Percentiles rank a stretch among this genome's conserved stretches.
These are phyloP conservation scores for Jamesozyma hellenica DNA, from an alignment of 805 yeast genomes.

Conservation along the genomic window DNA sequence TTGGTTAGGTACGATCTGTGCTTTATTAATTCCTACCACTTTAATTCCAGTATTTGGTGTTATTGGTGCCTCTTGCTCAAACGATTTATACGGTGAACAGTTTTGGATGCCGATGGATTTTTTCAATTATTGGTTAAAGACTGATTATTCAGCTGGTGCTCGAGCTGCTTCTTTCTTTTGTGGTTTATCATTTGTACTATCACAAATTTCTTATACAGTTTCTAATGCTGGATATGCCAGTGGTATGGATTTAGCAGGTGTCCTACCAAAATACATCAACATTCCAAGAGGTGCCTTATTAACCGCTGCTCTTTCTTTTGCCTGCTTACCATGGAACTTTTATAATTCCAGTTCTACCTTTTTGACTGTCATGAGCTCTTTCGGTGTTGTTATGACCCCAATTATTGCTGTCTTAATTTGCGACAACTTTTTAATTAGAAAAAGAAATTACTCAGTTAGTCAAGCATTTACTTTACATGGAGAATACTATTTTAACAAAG, in stretches of 20 bases:
- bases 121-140: constrained; percentile 22
- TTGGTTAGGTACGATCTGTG: constrained; percentile 27
- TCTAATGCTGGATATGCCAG: constrained; percentile 34
- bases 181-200: constrained; percentile 29
- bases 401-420: constrained; percentile 32
- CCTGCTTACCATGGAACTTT: constrained; percentile 31
- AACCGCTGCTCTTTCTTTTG: constrained; percentile 28
- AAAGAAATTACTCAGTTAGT: constrained; percentile 28
- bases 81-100: constrained; percentile 26
- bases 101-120: constrained; percentile 32
- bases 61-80: constrained; percentile 34
- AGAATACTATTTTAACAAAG: constrained; percentile 31
- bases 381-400: constrained; percentile 31
- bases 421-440: constrained; percentile 33
- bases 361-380: constrained; percentile 31
- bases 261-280: constrained; percentile 31
- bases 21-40: constrained; percentile 30
- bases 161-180: constrained; percentile 34
- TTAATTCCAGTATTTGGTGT: constrained; percentile 36
- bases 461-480: constrained; percentile 19
- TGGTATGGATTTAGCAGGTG: constrained; percentile 35
- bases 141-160: constrained; percentile 26
- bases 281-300: constrained; percentile 34
- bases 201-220: constrained; percentile 33
- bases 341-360: constrained; percentile 30